Evolutionary conservation across 768 basidiomycete genomes (phyloP).

Genomic region (Termitomyces sp.): DNA sequence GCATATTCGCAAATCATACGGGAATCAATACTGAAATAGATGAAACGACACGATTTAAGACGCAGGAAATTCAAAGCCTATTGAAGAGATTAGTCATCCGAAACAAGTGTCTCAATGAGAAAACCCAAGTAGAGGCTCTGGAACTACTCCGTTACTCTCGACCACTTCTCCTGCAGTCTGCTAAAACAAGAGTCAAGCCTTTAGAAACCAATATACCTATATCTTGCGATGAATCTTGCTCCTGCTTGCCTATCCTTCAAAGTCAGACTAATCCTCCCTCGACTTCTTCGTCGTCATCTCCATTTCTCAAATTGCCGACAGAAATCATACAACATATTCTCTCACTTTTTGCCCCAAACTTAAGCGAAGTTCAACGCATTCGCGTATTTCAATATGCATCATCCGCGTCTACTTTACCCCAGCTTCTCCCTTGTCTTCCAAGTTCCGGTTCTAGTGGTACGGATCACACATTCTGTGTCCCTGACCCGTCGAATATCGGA

Average conservation of each 20-base stretch:
- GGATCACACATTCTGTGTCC: conserved; percentile 20
- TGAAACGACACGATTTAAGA: background rate
- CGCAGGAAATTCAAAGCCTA: conserved; percentile 28
- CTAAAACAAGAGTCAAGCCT: background rate
- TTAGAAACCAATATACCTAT: background rate
- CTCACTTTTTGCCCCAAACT: conserved; percentile 52
- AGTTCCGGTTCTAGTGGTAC: conserved; percentile 1
- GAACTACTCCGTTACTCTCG: conserved; percentile 49
- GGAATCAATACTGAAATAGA: conserved; percentile 18
- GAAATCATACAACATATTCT: conserved; percentile 60
- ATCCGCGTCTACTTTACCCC: conserved; percentile 42
- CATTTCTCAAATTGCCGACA: conserved; percentile 43
- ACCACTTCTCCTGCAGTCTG: conserved; percentile 41
- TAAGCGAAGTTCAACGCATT: conserved; percentile 53
- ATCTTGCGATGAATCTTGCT: conserved; percentile 4
- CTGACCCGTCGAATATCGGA: conserved; percentile 32
- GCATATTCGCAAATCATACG: conserved; percentile 46
- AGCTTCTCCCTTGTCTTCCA: conserved; percentile 19
- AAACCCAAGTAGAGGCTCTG: conserved; percentile 45
- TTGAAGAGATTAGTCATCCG: conserved; percentile 35
- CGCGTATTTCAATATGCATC: conserved; percentile 53
- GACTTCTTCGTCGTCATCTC: conserved; percentile 18
- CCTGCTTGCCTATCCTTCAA: background rate
- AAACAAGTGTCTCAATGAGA: conserved; percentile 38
- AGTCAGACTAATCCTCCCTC: background rate